These are phyloP conservation scores for Trichophyton mentagrophytes DNA, from an alignment of 2,329 filamentous ascomycete species.

Conservation along the genomic window DNA sequence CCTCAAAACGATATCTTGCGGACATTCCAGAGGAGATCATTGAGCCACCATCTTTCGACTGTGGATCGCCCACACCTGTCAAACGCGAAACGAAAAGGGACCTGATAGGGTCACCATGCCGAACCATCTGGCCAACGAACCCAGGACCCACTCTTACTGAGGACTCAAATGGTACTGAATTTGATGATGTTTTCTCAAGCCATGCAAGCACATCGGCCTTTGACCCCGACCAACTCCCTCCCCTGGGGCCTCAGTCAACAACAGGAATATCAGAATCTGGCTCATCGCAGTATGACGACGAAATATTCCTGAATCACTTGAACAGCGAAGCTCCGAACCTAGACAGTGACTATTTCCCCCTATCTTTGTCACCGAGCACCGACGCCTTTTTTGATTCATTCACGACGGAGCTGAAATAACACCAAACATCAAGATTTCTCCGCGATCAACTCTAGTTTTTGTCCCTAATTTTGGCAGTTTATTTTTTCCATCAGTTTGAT, in stretches of 20 bases:
- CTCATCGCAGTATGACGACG: slow-evolving; percentile 24
- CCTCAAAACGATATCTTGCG: slow-evolving; percentile 20
- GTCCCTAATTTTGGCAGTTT: background rate
- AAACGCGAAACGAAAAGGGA: slow-evolving; percentile 6
- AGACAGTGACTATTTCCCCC: slow-evolving; percentile 6
- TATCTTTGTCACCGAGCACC: slow-evolving; percentile 10
- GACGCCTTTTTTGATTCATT: slow-evolving; percentile 12
- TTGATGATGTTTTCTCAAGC: slow-evolving; percentile 30
- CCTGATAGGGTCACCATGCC: slow-evolving; percentile 14
- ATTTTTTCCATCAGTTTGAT: background rate
- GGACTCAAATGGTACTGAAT: slow-evolving; percentile 25
- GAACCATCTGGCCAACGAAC: slow-evolving; percentile 27
- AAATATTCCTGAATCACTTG: slow-evolving; percentile 23
- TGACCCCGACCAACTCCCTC: slow-evolving; percentile 21
- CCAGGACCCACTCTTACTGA: slow-evolving; percentile 25
- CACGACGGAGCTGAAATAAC: slow-evolving; percentile 4
- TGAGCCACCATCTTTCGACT: slow-evolving; percentile 17
- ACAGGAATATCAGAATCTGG: slow-evolving; percentile 26
- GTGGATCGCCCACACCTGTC: slow-evolving; percentile 10
- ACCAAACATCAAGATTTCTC: background rate
- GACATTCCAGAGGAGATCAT: slow-evolving; percentile 22
- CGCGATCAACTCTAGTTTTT: background rate
- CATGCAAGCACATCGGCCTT: slow-evolving; percentile 20
- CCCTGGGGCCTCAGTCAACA: slow-evolving; percentile 20
- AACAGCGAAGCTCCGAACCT: slow-evolving; percentile 5